A percentile compares a stretch with the other conserved stretches of the same genome.
phyloP scores from a whole-genome alignment of 345 rosid genomes.

The Erodium maritimum region DNA sequence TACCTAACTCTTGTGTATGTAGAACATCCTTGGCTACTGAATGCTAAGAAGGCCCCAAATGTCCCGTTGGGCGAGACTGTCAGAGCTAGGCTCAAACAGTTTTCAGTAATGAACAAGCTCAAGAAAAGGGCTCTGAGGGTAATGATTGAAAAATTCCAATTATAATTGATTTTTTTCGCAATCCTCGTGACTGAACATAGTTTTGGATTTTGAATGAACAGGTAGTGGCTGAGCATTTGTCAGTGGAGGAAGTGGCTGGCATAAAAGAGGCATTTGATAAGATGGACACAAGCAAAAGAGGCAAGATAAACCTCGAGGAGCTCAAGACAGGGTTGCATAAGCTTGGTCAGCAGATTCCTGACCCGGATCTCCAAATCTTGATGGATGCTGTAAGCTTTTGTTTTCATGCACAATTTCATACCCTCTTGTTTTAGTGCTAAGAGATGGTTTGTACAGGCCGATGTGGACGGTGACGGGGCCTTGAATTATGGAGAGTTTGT shows the following conservation, averaged over 20 bases:
- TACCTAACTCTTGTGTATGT: conserved; percentile 9
- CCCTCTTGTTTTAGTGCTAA: not conserved
- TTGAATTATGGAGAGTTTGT: conserved; percentile 75
- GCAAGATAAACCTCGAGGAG: conserved; percentile 80
- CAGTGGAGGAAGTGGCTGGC: conserved; percentile 90
- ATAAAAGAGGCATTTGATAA: conserved; percentile 71
- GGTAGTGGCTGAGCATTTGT: conserved; percentile 94
- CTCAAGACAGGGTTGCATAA: conserved; percentile 62
- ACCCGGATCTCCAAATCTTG: conserved; percentile 75
- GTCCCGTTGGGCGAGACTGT: conserved; percentile 93
- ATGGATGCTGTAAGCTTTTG: conserved; percentile 84
- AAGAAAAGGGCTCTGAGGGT: conserved; percentile 98
- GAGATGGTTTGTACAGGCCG: conserved; percentile 42
- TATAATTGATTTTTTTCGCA: too few species aligned
- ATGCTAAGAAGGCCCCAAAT: conserved; percentile 90
- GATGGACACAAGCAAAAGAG: conserved; percentile 71
- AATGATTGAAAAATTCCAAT: conserved; percentile 11
- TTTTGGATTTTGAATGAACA: conserved; percentile 13
- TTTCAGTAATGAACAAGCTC: conserved; percentile 95
- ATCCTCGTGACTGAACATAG: not conserved
- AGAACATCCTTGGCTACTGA: conserved; percentile 96
- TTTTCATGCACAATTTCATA: too few species aligned
- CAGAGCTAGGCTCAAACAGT: conserved; percentile 85
- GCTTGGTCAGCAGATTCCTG: conserved; percentile 67
- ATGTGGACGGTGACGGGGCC: conserved; percentile 68